Percentiles rank a stretch among this genome's conserved stretches.
These are phyloP conservation scores for Helenozyma baotianmanensis DNA, from an alignment of 805 yeast species.

Conservation along the genomic window DNA sequence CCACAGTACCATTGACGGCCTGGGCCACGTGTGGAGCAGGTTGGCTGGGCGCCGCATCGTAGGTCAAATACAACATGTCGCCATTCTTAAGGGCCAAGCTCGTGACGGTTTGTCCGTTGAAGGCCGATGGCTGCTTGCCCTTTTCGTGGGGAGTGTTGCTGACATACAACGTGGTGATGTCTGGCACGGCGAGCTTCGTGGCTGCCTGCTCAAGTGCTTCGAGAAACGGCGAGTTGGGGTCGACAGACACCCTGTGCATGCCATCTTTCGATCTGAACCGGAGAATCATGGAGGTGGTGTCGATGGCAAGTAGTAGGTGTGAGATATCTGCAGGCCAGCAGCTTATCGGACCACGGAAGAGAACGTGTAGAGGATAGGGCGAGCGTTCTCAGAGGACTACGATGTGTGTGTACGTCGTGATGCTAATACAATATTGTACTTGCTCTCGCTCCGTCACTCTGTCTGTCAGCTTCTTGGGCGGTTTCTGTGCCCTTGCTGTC, in stretches of 20 bases:
- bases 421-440: too few species aligned
- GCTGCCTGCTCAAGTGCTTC: slow-evolving; percentile 39
- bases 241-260: slow-evolving; percentile 61
- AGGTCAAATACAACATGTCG: slow-evolving; percentile 48
- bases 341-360: too few species aligned
- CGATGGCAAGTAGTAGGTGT: not conserved
- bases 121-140: slow-evolving; percentile 37
- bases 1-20: slow-evolving; percentile 7
- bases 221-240: slow-evolving; percentile 40
- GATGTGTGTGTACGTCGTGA: too few species aligned
- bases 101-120: slow-evolving; percentile 32
- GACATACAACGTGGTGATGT: slow-evolving; percentile 22
- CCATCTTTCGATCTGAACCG: slow-evolving; percentile 86
- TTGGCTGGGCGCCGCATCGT: slow-evolving; percentile 14
- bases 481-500: too few species aligned
- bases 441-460: too few species aligned
- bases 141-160: slow-evolving; percentile 43
- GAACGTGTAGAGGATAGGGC: not conserved
- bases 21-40: slow-evolving; percentile 2
- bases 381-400: too few species aligned
- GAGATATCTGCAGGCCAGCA: too few species aligned
- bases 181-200: slow-evolving; percentile 17
- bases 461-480: too few species aligned
- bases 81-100: slow-evolving; percentile 56
- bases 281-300: slow-evolving; percentile 35